A percentile compares a stretch with the other conserved stretches of the same genome.
Evolutionary conservation across 1,284 basidiomycete species (phyloP).

Genomic region (Apiotrichum siamense): DNA sequence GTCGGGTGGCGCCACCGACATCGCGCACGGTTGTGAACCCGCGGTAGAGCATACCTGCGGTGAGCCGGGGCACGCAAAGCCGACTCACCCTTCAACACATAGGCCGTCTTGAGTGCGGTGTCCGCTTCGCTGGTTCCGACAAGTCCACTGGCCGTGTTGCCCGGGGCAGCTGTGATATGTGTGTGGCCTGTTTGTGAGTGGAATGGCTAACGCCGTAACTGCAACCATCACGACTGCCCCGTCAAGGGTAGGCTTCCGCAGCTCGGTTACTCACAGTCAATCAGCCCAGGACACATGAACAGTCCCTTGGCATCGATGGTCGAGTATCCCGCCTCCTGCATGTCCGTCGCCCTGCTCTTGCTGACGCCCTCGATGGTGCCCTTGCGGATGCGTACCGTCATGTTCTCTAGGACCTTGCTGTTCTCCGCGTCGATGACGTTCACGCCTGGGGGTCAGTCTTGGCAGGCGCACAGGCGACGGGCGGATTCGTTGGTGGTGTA

Average conservation of each 20-base stretch:
- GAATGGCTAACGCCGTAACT: too few species aligned
- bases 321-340: constrained; percentile 26
- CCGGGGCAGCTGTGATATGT: constrained; percentile 50
- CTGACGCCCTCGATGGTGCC: constrained; percentile 41
- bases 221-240: too few species aligned
- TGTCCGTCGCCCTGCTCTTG: constrained; percentile 12
- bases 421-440: constrained; percentile 28
- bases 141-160: constrained; percentile 18
- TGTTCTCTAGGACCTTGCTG: constrained; percentile 19
- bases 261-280: constrained; percentile 25
- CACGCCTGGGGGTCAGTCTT: constrained; percentile 13
- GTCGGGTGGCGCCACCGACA: constrained; percentile 16
- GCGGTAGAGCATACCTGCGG: constrained; percentile 47
- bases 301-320: constrained; percentile 44
- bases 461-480: too few species aligned
- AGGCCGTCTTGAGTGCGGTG: constrained; percentile 47
- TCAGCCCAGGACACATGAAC: constrained; percentile 47
- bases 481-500: too few species aligned
- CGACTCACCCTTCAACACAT: constrained; percentile 35
- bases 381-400: constrained; percentile 40
- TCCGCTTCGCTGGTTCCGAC: constrained; percentile 33
- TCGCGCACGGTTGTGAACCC: constrained; percentile 54
- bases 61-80: background rate
- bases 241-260: too few species aligned
- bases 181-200: constrained; percentile 48